phyloP scores from a whole-genome alignment of 129 eudicot genomes.

The Sambucus nigra region DNA sequence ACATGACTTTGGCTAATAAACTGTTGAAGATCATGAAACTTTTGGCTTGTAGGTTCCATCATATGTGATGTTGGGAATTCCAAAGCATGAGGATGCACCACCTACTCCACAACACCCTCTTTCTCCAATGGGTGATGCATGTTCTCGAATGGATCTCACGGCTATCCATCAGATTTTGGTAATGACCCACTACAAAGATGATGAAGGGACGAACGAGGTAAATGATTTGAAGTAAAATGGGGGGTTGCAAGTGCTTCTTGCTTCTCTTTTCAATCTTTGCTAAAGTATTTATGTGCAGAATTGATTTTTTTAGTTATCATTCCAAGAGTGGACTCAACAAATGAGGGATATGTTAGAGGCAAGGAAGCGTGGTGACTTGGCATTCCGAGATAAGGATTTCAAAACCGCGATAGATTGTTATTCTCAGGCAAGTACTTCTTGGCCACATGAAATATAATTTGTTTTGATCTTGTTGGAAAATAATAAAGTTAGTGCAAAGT shows the following conservation, averaged over 20 bases:
- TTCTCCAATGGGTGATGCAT: conserved; percentile 94
- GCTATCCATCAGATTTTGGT: conserved; percentile 76
- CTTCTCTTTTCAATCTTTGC: not conserved
- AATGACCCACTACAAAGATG: conserved; percentile 67
- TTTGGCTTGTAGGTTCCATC: conserved; percentile 59
- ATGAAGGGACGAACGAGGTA: conserved; percentile 87
- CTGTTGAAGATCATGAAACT: not conserved
- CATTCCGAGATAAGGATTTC: conserved; percentile 88
- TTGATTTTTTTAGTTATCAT: conserved; percentile 41
- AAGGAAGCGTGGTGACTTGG: conserved; percentile 88
- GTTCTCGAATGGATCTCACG: conserved; percentile 79
- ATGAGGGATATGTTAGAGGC: conserved; percentile 97
- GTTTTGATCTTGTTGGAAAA: too few species aligned
- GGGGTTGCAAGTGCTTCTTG: not conserved
- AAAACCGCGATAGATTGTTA: conserved; percentile 84
- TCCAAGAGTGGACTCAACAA: conserved; percentile 98
- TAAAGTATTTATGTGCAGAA: not conserved
- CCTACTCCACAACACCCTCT: conserved; percentile 73
- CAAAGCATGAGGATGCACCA: conserved; percentile 74
- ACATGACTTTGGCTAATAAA: too few species aligned
- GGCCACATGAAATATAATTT: too few species aligned
- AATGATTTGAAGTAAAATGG: conserved; percentile 1
- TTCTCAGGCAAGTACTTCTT: conserved; percentile 67
- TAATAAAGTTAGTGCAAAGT: too few species aligned
- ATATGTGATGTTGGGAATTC: conserved; percentile 71